Evolutionary conservation across 2,329 filamentous ascomycete genomes (phyloP).

Genomic region (Colletotrichum camelliae): DNA sequence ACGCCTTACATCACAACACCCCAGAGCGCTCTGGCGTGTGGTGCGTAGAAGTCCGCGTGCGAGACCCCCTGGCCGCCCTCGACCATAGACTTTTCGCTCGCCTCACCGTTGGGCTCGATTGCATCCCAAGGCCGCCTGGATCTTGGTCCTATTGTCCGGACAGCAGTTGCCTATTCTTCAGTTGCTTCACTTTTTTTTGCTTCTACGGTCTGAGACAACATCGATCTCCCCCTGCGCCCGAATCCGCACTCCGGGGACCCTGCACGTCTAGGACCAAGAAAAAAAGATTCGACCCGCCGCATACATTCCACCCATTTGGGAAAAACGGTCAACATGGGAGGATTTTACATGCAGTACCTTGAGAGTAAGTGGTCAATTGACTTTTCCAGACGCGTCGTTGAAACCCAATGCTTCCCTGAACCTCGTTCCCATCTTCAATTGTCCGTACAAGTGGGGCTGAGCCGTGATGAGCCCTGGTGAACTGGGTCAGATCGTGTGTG

Average conservation of each 20-base stretch:
- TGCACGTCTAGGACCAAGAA: not conserved
- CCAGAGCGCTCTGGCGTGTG: constrained; percentile 1
- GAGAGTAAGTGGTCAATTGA: constrained; percentile 67
- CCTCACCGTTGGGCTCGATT: constrained; percentile 60
- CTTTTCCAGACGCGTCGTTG: constrained; percentile 1
- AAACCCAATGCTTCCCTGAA: constrained; percentile 20
- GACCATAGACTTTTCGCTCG: constrained; percentile 37
- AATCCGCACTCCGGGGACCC: not conserved
- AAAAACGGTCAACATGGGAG: constrained; percentile 55
- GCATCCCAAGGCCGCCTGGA: constrained; percentile 47
- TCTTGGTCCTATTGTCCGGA: constrained; percentile 34
- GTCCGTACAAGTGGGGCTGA: constrained; percentile 20
- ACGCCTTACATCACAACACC: constrained; percentile 22
- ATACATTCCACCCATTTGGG: constrained; percentile 28
- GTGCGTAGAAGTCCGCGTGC: constrained; percentile 11
- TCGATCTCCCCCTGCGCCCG: constrained; percentile 1
- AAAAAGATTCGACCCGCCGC: not conserved
- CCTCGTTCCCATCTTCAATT: constrained; percentile 5
- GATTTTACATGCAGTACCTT: constrained; percentile 76
- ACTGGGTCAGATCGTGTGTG: constrained; percentile 25
- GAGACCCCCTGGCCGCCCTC: constrained; percentile 24
- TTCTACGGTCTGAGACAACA: constrained; percentile 10
- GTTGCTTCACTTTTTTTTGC: constrained; percentile 15
- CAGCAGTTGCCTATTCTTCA: constrained; percentile 28
- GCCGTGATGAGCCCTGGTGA: not conserved